Evolutionary conservation across 2,329 filamentous ascomycete species (phyloP).

Genomic region (Dryadomyces quercivorus): DNA sequence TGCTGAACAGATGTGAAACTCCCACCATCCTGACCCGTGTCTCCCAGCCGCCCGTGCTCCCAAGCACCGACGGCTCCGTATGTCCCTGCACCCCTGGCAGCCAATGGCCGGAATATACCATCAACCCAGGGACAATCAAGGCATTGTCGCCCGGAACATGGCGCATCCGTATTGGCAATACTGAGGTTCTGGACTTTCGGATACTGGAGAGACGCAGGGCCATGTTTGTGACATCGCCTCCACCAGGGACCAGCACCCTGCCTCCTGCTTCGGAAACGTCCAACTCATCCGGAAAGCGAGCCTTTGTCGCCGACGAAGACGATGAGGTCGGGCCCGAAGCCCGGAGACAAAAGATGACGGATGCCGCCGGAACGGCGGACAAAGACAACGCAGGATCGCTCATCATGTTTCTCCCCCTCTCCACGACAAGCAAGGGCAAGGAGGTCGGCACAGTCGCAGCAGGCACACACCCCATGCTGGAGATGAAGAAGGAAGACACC

Average conservation of each 20-base stretch:
- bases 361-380: constrained; percentile 20
- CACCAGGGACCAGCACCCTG: background rate
- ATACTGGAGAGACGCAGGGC: constrained; percentile 38
- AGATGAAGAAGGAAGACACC: constrained; percentile 36
- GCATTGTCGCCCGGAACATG: constrained; percentile 42
- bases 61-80: constrained; percentile 14
- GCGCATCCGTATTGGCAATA: constrained; percentile 37
- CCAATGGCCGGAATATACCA: constrained; percentile 18
- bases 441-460: constrained; percentile 28
- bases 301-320: constrained; percentile 31
- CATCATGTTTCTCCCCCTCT: constrained; percentile 42
- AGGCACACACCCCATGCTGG: constrained; percentile 37
- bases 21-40: constrained; percentile 37
- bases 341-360: constrained; percentile 21
- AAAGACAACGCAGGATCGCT: constrained; percentile 31
- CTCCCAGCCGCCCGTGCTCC: constrained; percentile 24
- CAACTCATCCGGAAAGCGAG: constrained; percentile 39
- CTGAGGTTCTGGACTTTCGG: constrained; percentile 43
- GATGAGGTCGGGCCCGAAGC: constrained; percentile 21
- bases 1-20: constrained; percentile 41
- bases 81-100: constrained; percentile 1
- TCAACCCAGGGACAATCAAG: constrained; percentile 30
- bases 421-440: constrained; percentile 32
- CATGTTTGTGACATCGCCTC: constrained; percentile 16
- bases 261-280: constrained; percentile 17